Base-by-base conservation (phyloP, 495 filamentous ascomycete species). In the Aspergillus cavernicola region DNA sequence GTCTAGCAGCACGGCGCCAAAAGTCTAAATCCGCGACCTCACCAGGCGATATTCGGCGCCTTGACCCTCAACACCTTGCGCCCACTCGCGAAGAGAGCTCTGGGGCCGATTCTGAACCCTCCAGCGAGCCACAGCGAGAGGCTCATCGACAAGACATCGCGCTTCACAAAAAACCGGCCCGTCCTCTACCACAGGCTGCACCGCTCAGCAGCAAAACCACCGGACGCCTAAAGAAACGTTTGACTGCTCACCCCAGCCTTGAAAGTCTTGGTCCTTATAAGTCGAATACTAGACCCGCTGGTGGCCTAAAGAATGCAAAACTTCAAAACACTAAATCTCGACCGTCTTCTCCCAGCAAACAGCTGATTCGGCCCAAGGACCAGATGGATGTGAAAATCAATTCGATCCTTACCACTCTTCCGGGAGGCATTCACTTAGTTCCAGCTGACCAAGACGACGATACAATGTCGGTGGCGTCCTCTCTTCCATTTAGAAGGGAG, bases 311-410 rank as follows among this genome's bases (percentile, higher is more conserved):
- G n/a, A n/a, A 19, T 24, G 22, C 48, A 0, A 59, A 60, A 10
- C 24, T 52, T 13, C 37, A 52, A 2, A 59, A 63, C 32, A 42
- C 38, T 24, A 57, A 48, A n/a, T 69, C 65, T 19, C 60, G 74
- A 44, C 32, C 57, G 60, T 78, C 63, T 31, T 63, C 67, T 39
- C 65, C 61, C 26, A 51, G 52, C 12, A 72, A 65, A 33, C 60
- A 61, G 19, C 60, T 63, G 18, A 69, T 66, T 36, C 76, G 76
- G 60, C 64, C 65, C 8, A 82, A 86, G 33, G 85, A 87, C 52
- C 82, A 87, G 32, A 76, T 98, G 4, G 90, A 95, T 60, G 82
- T 87, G 46, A 89, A 92, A 55, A 91, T 98, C 40, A 87, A 81
- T 64, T 84, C 87, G 16, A 88, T 98, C 41, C 77, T 98, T 8